Evolutionary conservation across 2,329 filamentous ascomycete species (phyloP).

Genomic region (Alternaria sp.): DNA sequence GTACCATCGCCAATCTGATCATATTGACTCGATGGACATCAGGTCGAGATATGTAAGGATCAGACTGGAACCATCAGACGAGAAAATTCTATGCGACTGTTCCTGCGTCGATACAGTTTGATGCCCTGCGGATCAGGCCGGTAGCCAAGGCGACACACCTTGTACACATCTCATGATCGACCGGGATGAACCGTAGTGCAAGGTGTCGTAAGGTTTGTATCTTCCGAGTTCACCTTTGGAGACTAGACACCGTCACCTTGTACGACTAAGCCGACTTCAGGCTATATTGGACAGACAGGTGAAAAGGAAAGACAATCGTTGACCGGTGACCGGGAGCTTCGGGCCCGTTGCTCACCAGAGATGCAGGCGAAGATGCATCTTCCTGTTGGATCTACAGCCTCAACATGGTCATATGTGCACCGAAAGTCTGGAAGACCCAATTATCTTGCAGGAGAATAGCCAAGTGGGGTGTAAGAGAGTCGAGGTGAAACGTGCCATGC

Average conservation of each 20-base stretch:
- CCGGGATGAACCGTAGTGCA: not conserved
- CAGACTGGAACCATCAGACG: not conserved
- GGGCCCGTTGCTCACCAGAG: constrained; percentile 12
- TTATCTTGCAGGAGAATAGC: constrained; percentile 1
- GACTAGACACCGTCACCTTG: not conserved
- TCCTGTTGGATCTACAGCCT: constrained; percentile 3
- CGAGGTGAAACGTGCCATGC: constrained; percentile 29
- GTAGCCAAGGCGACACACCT: not conserved
- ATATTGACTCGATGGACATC: too few relatives aligned
- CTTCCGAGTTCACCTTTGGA: not conserved
- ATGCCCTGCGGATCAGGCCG: not conserved
- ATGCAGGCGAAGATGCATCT: constrained; percentile 16
- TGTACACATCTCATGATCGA: not conserved
- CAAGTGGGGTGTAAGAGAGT: constrained; percentile 21
- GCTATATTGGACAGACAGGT: not conserved
- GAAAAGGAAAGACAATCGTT: not conserved
- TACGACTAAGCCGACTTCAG: not conserved
- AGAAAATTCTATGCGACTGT: not conserved
- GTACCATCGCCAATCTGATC: too few relatives aligned
- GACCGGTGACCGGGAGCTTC: not conserved
- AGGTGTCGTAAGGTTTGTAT: not conserved
- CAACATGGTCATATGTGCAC: constrained; percentile 4
- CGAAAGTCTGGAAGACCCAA: constrained; percentile 8
- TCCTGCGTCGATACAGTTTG: not conserved
- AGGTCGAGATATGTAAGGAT: too few relatives aligned